Evolutionary conservation across 176 grass and related monocot genomes (phyloP), one percentile per base, ranked within the genome.

Genomic region (Leersia perrieri): DNA sequence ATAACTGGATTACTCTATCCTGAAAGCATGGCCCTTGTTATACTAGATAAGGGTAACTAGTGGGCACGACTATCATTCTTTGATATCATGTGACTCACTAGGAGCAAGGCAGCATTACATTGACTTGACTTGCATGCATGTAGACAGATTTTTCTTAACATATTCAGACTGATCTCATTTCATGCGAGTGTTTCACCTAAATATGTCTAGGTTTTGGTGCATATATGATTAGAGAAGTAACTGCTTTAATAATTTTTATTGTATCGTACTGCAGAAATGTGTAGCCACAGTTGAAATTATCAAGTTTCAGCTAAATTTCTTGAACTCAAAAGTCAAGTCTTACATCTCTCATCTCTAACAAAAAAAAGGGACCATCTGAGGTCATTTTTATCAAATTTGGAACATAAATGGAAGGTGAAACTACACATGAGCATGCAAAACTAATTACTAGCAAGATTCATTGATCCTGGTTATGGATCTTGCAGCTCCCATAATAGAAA

Each of bases 401-500:
- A 77, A 28, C 31, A 11, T 2, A 60, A 66, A 72, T 44, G 27
- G 16, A 25, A 64, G 28, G 60, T 77, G 66, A 81, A 81, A 85
- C 40, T 85, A 70, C 40, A 58, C 63, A 76, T 53, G 22, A 41
- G 44, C 44, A 73, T 81, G 73, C 42, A 66, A 66, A 81, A 32
- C 15, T 67, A 25, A 80, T 64, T n/a, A 76, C 55, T n/a, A 76
- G 23, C 45, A 28, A 72, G 63, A 72, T 85, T 29, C 78, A 85
- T 31, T 77, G 78, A 82, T 77, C 78, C 78, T 82, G 42, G 30
- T 66, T 77, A 64, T 73, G 42, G 47, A 49, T 42, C 58, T 45
- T 89, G 72, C 72, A 86, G 58, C 83, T 60, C 29, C 47, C 23
- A 72, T 42, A 82, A 77, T 82, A 77, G 44, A 69, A 77, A 55